Conservation (phyloP, 768 basidiomycete species). For the Naganishia friedmannii region DNA sequence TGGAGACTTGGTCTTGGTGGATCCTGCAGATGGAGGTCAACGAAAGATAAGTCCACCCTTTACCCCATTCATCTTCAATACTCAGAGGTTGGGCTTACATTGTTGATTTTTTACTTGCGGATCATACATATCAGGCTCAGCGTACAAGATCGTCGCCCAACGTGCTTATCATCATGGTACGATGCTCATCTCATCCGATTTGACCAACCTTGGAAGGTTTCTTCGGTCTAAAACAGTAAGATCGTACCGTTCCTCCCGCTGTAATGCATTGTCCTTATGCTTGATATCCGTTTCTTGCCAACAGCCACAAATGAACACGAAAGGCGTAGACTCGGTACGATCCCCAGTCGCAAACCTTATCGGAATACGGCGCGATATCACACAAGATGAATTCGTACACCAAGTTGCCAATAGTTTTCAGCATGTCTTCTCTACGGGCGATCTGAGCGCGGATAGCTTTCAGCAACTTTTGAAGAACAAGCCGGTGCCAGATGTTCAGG, state of each 20-base stretch:
- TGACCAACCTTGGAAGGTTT: conserved; percentile 69
- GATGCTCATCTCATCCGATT: conserved; percentile 84
- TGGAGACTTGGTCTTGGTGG: conserved; percentile 80
- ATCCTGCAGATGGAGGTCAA: conserved; percentile 46
- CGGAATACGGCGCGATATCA: conserved; percentile 58
- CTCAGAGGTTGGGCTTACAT: background rate
- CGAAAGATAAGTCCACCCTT: conserved; percentile 73
- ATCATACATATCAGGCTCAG: conserved; percentile 85
- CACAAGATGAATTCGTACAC: conserved; percentile 68
- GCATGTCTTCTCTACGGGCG: conserved; percentile 3
- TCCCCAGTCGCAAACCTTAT: conserved; percentile 85
- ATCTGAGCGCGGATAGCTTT: background rate
- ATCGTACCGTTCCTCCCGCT: background rate
- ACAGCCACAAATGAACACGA: conserved; percentile 75
- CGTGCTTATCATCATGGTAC: conserved; percentile 97
- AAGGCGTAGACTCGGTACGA: conserved; percentile 83
- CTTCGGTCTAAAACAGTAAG: conserved; percentile 54
- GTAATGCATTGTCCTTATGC: background rate
- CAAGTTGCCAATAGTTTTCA: conserved; percentile 59
- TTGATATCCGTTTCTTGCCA: background rate
- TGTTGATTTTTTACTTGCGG: background rate
- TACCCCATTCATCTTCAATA: background rate
- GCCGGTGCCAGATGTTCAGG: conserved; percentile 13
- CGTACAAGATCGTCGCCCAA: conserved; percentile 87
- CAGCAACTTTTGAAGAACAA: background rate